phyloP scores from a whole-genome alignment of 176 grass and related monocot genomes.

The Hordeum marinum region DNA sequence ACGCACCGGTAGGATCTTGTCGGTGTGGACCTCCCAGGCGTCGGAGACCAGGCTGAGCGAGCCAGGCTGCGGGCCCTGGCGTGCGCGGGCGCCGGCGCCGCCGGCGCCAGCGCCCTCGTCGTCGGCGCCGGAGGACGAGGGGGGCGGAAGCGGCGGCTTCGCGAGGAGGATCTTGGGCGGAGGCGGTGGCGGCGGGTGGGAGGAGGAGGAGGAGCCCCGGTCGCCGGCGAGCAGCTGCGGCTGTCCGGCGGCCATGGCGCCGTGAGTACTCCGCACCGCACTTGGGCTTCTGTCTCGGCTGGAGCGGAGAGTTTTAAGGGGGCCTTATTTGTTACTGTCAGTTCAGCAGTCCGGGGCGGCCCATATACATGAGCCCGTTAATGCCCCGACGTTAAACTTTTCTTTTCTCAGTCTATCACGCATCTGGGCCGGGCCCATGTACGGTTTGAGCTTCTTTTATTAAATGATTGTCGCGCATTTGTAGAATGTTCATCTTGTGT shows the following conservation, averaged over 20 bases:
- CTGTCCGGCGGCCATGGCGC: constrained; percentile 53
- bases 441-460: too few relatives aligned
- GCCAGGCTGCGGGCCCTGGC: constrained; percentile 50
- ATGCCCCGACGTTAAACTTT: too few relatives aligned
- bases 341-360: too few relatives aligned
- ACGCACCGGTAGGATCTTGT: constrained; percentile 78
- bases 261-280: too few relatives aligned
- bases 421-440: too few relatives aligned
- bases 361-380: too few relatives aligned
- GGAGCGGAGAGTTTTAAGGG: too few relatives aligned
- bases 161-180: constrained; percentile 92
- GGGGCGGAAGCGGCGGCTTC: constrained; percentile 39
- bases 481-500: too few relatives aligned
- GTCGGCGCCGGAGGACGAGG: constrained; percentile 35
- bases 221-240: constrained; percentile 21
- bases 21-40: constrained; percentile 71
- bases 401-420: too few relatives aligned
- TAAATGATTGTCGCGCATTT: too few relatives aligned
- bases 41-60: constrained; percentile 76
- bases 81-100: constrained; percentile 17
- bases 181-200: constrained; percentile 42
- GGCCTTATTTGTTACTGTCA: too few relatives aligned
- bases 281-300: neutral
- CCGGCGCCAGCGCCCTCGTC: constrained; percentile 9
- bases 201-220: constrained; percentile 20